phyloP scores from a whole-genome alignment of 768 basidiomycete genomes.

The Boletus barrowsii region DNA sequence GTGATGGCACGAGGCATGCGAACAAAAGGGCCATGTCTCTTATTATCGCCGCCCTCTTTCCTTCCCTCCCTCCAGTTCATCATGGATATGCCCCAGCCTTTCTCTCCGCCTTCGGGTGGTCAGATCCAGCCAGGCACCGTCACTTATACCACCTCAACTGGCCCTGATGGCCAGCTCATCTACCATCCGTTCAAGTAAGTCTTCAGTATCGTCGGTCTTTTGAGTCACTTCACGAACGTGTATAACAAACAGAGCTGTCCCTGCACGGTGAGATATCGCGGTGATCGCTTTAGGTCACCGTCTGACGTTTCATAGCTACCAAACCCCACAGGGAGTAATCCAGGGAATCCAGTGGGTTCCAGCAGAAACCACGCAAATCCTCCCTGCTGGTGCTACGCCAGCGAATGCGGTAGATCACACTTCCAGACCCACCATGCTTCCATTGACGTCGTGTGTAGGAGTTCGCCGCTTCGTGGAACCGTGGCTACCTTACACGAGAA shows the following conservation, averaged over 20 bases:
- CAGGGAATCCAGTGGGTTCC: constrained; percentile 65
- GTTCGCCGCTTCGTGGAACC: constrained; percentile 55
- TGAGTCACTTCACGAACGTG: constrained; percentile 14
- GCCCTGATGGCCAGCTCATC: constrained; percentile 55
- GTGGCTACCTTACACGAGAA: constrained; percentile 37
- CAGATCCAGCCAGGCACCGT: constrained; percentile 65
- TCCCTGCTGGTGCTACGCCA: constrained; percentile 59
- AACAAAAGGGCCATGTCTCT: constrained; percentile 20
- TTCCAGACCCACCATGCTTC: constrained; percentile 2
- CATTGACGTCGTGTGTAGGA: constrained; percentile 39
- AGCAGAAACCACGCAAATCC: constrained; percentile 60
- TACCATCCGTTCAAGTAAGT: constrained; percentile 78
- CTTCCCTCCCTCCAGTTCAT: constrained; percentile 10
- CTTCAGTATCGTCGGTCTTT: not conserved
- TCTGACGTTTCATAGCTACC: constrained; percentile 50
- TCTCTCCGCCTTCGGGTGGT: constrained; percentile 28
- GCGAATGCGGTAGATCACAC: constrained; percentile 48
- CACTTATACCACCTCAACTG: constrained; percentile 67
- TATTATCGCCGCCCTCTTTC: constrained; percentile 9
- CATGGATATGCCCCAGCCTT: constrained; percentile 31
- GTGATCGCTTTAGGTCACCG: not conserved
- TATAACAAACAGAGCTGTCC: constrained; percentile 52
- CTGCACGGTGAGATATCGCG: constrained; percentile 57
- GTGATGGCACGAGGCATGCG: constrained; percentile 27
- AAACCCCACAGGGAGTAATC: constrained; percentile 64